Evolutionary conservation across 345 rosid genomes (phyloP).

Genomic region (Conringia planisiliqua): DNA sequence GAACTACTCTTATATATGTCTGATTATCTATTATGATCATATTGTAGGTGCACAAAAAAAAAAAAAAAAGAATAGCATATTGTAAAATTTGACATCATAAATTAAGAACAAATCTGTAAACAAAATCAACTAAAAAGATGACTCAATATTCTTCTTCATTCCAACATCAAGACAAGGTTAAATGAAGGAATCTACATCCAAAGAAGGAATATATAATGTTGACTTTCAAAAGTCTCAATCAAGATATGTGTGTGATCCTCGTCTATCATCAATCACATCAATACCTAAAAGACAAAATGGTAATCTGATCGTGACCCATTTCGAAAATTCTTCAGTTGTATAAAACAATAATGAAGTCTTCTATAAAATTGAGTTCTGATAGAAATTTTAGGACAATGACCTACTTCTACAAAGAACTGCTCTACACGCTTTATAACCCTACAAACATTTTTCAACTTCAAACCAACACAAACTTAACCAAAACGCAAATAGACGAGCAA

Average conservation of each 20-base stretch:
- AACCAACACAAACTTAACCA: slow-evolving; percentile 1
- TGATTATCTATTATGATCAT: slow-evolving; percentile 1
- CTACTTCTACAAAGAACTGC: slow-evolving; percentile 11
- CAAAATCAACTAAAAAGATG: neutral
- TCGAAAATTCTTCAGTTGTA: neutral
- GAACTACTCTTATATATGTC: neutral
- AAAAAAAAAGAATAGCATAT: too few species aligned
- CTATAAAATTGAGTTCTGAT: neutral
- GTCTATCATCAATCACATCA: slow-evolving; percentile 18
- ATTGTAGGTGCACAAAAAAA: too few species aligned
- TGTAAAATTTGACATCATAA: slow-evolving; percentile 12
- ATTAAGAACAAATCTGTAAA: neutral
- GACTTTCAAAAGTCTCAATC: slow-evolving; percentile 15
- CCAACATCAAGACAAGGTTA: neutral
- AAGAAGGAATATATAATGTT: slow-evolving; percentile 5
- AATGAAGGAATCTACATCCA: neutral
- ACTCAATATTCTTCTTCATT: neutral
- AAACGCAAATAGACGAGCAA: neutral
- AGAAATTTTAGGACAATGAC: slow-evolving; percentile 2
- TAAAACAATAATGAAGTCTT: neutral
- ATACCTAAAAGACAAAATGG: slow-evolving; percentile 11
- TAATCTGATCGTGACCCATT: slow-evolving; percentile 5
- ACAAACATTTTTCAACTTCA: neutral
- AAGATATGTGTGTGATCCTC: neutral
- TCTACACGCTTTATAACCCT: slow-evolving; percentile 1